These are phyloP conservation scores for Panus rudis DNA, from an alignment of 768 basidiomycete genomes.

Conservation along the genomic window DNA sequence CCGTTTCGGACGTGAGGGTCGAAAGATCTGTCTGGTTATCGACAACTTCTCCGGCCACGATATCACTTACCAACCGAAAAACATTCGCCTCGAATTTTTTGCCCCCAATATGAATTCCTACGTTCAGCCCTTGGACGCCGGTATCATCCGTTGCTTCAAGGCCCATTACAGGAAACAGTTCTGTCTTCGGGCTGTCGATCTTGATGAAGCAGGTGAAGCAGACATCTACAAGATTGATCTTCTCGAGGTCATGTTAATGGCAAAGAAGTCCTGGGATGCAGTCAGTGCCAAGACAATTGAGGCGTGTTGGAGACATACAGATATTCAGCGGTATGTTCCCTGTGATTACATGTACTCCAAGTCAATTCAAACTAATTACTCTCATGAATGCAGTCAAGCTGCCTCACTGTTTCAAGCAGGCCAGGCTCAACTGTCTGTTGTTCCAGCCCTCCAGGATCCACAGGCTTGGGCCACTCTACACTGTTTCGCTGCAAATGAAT, in stretches of 20 bases:
- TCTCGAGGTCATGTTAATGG: conserved; percentile 29
- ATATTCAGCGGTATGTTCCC: no score
- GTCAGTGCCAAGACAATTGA: conserved; percentile 24
- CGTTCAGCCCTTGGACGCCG: conserved; percentile 31
- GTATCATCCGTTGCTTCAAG: conserved; percentile 32
- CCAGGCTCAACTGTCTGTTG: no score
- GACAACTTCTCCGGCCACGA: conserved; percentile 29
- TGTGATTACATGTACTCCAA: no score
- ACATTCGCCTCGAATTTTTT: conserved; percentile 25
- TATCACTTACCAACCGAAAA: conserved; percentile 17
- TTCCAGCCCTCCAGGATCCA: no score
- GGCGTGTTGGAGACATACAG: conserved; percentile 27
- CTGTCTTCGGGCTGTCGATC: conserved; percentile 11
- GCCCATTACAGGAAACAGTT: conserved; percentile 26
- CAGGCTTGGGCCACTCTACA: no score
- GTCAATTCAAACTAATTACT: no score
- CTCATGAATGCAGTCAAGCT: no score
- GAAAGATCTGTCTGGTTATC: conserved; percentile 20
- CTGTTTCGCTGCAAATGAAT: no score
- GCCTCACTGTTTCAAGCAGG: no score
- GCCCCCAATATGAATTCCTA: conserved; percentile 30
- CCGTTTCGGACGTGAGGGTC: conserved; percentile 15
- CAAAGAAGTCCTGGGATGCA: conserved; percentile 24
- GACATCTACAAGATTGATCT: conserved; percentile 32
- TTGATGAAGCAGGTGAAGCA: background rate